Conservation (phyloP, 768 basidiomycete genomes). For the Pleurotus sapidus region DNA sequence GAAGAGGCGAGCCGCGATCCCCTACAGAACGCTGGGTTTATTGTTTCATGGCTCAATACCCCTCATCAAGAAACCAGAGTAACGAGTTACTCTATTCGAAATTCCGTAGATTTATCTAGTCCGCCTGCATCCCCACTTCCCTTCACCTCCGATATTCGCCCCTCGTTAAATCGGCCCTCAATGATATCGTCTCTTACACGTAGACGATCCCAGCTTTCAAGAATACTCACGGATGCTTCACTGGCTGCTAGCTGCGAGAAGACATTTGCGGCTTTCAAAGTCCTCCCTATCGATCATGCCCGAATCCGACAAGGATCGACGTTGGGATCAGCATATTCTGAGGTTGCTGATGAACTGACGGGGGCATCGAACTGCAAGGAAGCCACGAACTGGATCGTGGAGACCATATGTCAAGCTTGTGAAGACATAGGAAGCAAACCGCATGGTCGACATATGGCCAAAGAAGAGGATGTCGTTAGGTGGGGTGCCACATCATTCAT, state of each 20-base stretch:
- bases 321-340: constrained; percentile 42
- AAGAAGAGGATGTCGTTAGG: constrained; percentile 78
- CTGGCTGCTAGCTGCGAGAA: constrained; percentile 28
- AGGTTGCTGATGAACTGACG: constrained; percentile 59
- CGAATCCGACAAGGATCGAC: constrained; percentile 46
- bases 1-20: constrained; percentile 91
- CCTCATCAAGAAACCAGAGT: constrained; percentile 67
- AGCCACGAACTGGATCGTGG: constrained; percentile 73
- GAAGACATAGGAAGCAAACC: constrained; percentile 48
- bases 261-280: constrained; percentile 76
- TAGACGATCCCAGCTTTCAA: constrained; percentile 29
- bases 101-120: constrained; percentile 41
- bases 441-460: constrained; percentile 45
- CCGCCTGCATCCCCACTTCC: constrained; percentile 17
- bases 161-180: background rate
- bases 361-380: constrained; percentile 71
- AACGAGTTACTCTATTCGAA: constrained; percentile 84
- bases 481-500: constrained; percentile 28
- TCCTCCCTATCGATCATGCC: constrained; percentile 68
- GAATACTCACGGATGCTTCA: constrained; percentile 30
- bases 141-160: constrained; percentile 9
- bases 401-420: constrained; percentile 67
- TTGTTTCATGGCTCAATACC: constrained; percentile 72
- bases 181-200: constrained; percentile 10
- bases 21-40: constrained; percentile 85